Conservation (phyloP, 2,329 filamentous ascomycete genomes). For the Pleomassaria siparia region DNA sequence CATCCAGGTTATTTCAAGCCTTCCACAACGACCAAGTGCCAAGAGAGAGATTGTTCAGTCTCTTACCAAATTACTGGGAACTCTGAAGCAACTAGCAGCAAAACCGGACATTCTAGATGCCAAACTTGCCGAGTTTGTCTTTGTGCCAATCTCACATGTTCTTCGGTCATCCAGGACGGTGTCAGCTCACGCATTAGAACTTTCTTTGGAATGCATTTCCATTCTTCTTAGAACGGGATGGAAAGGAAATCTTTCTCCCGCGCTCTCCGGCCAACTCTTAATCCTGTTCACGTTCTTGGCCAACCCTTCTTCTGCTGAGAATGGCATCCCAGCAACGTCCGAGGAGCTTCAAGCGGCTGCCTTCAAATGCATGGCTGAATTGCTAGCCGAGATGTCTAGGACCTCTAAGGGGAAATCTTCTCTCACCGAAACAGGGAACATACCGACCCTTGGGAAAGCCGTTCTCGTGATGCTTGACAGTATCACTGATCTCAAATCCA, state of each 20-base stretch:
- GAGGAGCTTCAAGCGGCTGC: conserved; percentile 77
- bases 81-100: conserved; percentile 38
- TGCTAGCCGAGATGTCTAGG: conserved; percentile 63
- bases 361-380: conserved; percentile 67
- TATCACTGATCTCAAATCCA: conserved; percentile 63
- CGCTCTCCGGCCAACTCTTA: conserved; percentile 80
- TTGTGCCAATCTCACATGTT: conserved; percentile 88
- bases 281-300: conserved; percentile 82
- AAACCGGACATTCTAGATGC: conserved; percentile 62
- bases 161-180: conserved; percentile 74
- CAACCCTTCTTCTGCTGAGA: conserved; percentile 64
- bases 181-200: conserved; percentile 71
- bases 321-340: conserved; percentile 51
- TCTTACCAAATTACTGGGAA: conserved; percentile 49
- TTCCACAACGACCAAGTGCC: conserved; percentile 50
- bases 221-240: conserved; percentile 78
- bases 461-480: conserved; percentile 79
- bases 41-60: conserved; percentile 51
- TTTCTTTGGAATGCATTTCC: conserved; percentile 72
- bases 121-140: conserved; percentile 89
- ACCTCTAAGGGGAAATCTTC: conserved; percentile 53
- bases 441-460: conserved; percentile 79
- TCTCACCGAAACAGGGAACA: conserved; percentile 57
- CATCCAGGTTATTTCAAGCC: conserved; percentile 55
- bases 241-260: conserved; percentile 68